Percentiles rank a stretch among this genome's conserved stretches.
Conservation (phyloP, 805 yeast genomes). For the Yamadazyma akitaensis region DNA sequence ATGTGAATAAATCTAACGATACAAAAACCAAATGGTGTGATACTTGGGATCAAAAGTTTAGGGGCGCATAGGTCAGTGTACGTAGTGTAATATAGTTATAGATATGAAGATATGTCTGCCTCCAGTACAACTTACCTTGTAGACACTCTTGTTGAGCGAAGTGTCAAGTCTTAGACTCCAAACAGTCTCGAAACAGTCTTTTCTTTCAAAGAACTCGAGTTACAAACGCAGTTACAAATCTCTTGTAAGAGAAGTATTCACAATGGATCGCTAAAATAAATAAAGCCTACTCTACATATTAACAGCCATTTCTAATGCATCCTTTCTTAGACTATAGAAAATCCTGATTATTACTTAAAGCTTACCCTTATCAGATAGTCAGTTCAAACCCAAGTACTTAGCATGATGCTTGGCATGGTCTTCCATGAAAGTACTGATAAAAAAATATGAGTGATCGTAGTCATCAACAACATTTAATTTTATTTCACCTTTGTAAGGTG, state of each 20-base stretch:
- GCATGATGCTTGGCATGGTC: conserved; percentile 89
- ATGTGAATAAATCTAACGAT: conserved; percentile 47
- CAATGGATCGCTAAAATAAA: too few relatives aligned
- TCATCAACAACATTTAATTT: conserved; percentile 66
- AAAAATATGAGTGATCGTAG: conserved; percentile 89
- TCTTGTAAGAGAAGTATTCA: too few relatives aligned
- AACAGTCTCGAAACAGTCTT: too few relatives aligned
- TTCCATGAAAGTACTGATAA: conserved; percentile 72
- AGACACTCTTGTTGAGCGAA: too few relatives aligned
- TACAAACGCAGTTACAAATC: too few relatives aligned
- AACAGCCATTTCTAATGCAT: neutral
- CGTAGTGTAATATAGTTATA: neutral
- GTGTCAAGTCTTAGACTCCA: too few relatives aligned
- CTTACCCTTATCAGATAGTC: conserved; percentile 1
- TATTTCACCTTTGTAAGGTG: conserved; percentile 59
- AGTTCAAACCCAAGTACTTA: conserved; percentile 44
- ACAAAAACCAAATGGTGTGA: conserved; percentile 57
- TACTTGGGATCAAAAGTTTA: conserved; percentile 50
- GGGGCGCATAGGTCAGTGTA: neutral
- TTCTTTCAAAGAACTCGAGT: too few relatives aligned
- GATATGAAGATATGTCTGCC: too few relatives aligned
- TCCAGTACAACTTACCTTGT: too few relatives aligned
- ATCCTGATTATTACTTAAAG: neutral
- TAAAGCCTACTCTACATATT: too few relatives aligned
- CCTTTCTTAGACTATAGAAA: neutral